These are phyloP conservation scores for Solanum hybrid DNA, from an alignment of 305 asterid species.

Conservation along the genomic window DNA sequence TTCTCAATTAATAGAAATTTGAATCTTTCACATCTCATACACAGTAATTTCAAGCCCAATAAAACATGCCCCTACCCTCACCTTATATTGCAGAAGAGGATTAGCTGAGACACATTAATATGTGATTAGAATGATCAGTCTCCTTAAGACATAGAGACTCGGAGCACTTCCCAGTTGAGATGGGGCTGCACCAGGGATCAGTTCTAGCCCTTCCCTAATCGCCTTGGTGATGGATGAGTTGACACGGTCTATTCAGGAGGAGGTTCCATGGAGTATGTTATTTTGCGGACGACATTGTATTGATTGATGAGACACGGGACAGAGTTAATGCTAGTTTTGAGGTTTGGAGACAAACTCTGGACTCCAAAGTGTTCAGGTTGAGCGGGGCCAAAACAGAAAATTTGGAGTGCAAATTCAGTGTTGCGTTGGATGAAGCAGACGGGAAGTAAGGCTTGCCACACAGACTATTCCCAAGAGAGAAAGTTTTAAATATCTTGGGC, in stretches of 20 bases:
- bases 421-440: background rate
- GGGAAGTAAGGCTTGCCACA: background rate
- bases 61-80: background rate
- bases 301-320: background rate
- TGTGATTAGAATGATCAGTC: background rate
- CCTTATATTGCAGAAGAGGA: background rate
- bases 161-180: background rate
- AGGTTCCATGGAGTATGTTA: background rate
- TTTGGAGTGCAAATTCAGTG: background rate
- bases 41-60: background rate
- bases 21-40: background rate
- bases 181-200: background rate
- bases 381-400: background rate
- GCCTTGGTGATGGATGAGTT: background rate
- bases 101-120: background rate
- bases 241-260: background rate
- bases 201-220: background rate
- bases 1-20: background rate
- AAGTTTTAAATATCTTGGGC: background rate
- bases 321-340: background rate
- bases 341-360: background rate
- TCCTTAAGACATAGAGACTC: background rate
- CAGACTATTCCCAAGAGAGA: background rate
- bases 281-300: background rate
- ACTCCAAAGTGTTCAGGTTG: background rate